Base-by-base conservation (phyloP, 2,329 filamentous ascomycete genomes). In the Apiospora sp. region DNA sequence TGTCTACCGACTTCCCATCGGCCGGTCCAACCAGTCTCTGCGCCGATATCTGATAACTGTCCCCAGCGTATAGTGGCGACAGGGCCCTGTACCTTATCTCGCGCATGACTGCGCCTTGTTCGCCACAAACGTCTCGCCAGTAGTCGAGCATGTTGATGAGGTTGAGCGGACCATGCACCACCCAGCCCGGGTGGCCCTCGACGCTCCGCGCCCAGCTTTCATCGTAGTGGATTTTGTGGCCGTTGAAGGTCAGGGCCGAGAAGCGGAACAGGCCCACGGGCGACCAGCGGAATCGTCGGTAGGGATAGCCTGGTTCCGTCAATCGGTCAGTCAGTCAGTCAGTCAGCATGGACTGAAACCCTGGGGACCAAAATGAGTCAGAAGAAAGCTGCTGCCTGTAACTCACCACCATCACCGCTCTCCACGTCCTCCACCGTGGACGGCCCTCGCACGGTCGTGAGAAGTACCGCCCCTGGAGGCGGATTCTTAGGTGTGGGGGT, bases 171-270 rank as follows among this genome's bases (percentile, higher is more conserved):
- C 94, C 94, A 77, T 97, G 95, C 43, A 97, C 93, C 14, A 97
- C 89, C 6, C 92, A 82, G 22, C 90, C 88, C 0, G 89, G 88
- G 77, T 96, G 93, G 0, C 91, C 91, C 80, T 96, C 92, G 10
- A 92, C 85, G 6, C 86, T 83, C 6, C 85, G 85, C 19, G 90
- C 89, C 85, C 93, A 96, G 16, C 85, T 79, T 34, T 88, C 87
- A 78, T 95, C 93, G 76, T 96, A 92, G 81, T 97, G 95, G 71
- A 97, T 97, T 75, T 90, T 91, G 81, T 97, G 95, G 0, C 90
- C 93, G 79, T 97, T 97, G 84, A 95, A 95, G 0, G 94, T 97
- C 54, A 97, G 84, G 0, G 94, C 94, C 0, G 92, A 95, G 84
- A 95, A 97, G 24, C 93, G 90, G 82, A 96, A 97, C 0, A 97